Evolutionary conservation across 129 eudicot genomes (phyloP).

Genomic region (Lonicera japonica): DNA sequence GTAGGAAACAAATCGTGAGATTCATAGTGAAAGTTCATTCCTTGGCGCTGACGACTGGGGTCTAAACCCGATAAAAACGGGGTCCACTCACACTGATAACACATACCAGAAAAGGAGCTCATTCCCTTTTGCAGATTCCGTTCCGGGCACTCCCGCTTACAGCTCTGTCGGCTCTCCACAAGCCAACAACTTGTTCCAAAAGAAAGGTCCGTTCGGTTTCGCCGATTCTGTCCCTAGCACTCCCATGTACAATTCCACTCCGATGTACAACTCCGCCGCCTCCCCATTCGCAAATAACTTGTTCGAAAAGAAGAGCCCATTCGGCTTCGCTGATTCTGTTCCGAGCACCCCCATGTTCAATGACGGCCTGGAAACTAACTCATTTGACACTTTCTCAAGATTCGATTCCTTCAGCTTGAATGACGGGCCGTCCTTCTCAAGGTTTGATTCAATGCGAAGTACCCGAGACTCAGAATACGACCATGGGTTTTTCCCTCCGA

Average conservation of each 20-base stretch:
- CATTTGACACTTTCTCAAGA: constrained; percentile 43
- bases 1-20: constrained; percentile 47
- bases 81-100: constrained; percentile 20
- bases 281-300: constrained; percentile 45
- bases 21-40: constrained; percentile 39
- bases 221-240: constrained; percentile 84
- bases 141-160: constrained; percentile 71
- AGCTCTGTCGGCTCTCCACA: constrained; percentile 45
- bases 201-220: constrained; percentile 47
- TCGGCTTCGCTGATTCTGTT: constrained; percentile 67
- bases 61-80: constrained; percentile 60
- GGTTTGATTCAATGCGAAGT: constrained; percentile 73
- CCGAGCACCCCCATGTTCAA: constrained; percentile 65
- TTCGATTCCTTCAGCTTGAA: constrained; percentile 37
- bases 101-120: constrained; percentile 39
- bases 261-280: constrained; percentile 40
- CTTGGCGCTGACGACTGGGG: constrained; percentile 60
- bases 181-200: constrained; percentile 42
- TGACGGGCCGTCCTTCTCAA: constrained; percentile 42
- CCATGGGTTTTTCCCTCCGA: constrained; percentile 28
- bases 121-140: constrained; percentile 72
- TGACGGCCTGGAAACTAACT: constrained; percentile 47
- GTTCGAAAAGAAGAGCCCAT: constrained; percentile 44
- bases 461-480: constrained; percentile 52
- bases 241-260: constrained; percentile 45